Percentiles rank a stretch among this genome's conserved stretches.
Conservation (phyloP, 2,329 filamentous ascomycete genomes). For the Sporothrix humicola region DNA sequence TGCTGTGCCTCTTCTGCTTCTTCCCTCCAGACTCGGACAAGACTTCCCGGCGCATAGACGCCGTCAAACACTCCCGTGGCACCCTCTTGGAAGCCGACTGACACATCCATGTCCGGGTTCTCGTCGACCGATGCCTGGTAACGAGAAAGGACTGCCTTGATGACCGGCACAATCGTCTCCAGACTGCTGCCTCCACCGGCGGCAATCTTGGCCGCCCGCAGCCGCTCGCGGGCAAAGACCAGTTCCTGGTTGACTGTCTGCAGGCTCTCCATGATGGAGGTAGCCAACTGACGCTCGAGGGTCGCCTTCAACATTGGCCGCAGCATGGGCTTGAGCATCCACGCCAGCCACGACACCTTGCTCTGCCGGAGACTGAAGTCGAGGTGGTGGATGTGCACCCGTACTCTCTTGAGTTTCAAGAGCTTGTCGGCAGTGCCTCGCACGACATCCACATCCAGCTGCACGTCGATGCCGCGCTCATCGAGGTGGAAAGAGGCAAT, state of each 20-base stretch:
- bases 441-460: constrained; percentile 82
- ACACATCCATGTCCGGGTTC: constrained; percentile 76
- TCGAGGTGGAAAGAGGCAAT: constrained; percentile 87
- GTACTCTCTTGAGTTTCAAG: constrained; percentile 74
- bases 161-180: constrained; percentile 1
- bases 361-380: constrained; percentile 69
- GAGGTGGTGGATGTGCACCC: constrained; percentile 81
- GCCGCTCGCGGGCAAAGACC: constrained; percentile 81
- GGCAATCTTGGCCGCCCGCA: constrained; percentile 83
- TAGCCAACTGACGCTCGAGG: constrained; percentile 78
- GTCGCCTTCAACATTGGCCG: constrained; percentile 79
- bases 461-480: constrained; percentile 83
- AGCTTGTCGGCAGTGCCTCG: constrained; percentile 80
- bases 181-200: constrained; percentile 62
- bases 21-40: constrained; percentile 88
- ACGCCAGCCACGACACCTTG: not conserved
- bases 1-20: constrained; percentile 74
- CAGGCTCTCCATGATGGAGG: constrained; percentile 71
- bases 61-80: constrained; percentile 72
- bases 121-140: constrained; percentile 45
- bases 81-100: constrained; percentile 65
- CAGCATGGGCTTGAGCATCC: constrained; percentile 60
- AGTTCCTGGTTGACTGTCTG: constrained; percentile 82
- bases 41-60: constrained; percentile 85
- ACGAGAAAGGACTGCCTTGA: constrained; percentile 42